Evolutionary conservation across 345 rosid genomes (phyloP), one percentile per base, ranked within the genome.

Genomic region (Turnera subulata): DNA sequence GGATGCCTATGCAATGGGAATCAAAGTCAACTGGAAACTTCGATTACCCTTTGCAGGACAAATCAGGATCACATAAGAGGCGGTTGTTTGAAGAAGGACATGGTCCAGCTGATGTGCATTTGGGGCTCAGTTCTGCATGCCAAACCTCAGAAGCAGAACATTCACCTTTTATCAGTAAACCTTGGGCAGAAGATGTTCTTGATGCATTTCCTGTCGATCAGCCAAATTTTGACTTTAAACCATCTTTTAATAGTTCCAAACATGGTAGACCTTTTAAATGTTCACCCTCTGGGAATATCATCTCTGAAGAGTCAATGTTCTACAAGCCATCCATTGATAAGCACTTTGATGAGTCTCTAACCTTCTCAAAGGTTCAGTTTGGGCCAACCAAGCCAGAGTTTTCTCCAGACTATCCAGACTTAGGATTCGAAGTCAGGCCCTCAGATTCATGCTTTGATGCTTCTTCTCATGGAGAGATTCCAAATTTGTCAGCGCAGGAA

Each of bases 71-170:
- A 16, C 29, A 26, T 19, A 46, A 51, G 50, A 58, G 48, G 71
- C 68, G 68, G 74, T 68, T 72, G 37, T 62, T 50, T 58, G 63
- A 65, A 46, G 72, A 66, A 65, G 84, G 82, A 52, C 72, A 60
- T 67, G 16, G 69, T 32, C 37, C 78, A 6, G 64, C 52, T 46
- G 68, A 69, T 60, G 56, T 35, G 47, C 62, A 55, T 64, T 56
- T 70, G 39, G 72, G 67, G 68, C 70, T 42, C 64, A 56, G 67
- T 50, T 55, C 58, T 60, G 57, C 55, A 20, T 47, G 46, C 66
- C 54, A 57, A 48, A 42, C 59, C 61, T 57, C 71, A n/a, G 68
- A 63, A 33, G 55, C 11, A 21, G 48, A 59, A 42, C 49, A 48
- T 66, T 38, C 78, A 18, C 57, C 74, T 21, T 40, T 51, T 32